Base-by-base conservation (phyloP, 805 yeast genomes). In the Candida tallmaniae region DNA sequence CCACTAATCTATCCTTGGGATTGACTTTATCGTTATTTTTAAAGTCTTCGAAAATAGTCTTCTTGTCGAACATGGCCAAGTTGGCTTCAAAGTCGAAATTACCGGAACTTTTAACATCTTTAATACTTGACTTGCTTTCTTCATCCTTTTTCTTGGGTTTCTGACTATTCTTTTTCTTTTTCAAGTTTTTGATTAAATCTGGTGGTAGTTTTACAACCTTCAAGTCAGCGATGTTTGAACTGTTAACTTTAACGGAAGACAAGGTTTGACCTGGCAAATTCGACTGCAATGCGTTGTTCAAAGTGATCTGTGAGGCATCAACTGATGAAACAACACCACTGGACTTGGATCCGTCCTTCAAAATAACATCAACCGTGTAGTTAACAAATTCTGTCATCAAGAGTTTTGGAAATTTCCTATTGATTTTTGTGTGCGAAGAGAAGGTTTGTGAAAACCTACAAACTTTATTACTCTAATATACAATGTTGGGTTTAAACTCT, bases 71-170 rank as follows among this genome's bases (percentile, higher is more conserved):
- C 66, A 79, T 77, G 16, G 80, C 80, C 42, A 89, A 68, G 51
- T 83, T 85, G 10, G 85, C 80, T 36, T 77, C 85, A 57, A 89
- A 89, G 55, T 89, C 96, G 58, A 89, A 89, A 43, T 87, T 96
- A 11, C 38, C 42, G 2, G 46, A 35, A 24, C 46, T 15, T 32
- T 40, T 29, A 29, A 17, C 16, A 11, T n/a, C 25, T 10, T 17
- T 23, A 10, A 19, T 23, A 16, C 12, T 15, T 27, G 13, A 18
- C n/a, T 27, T 27, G 20, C 24, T 29, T 18, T 39, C 48, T 26
- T 47, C 46, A 27, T 40, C 35, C 22, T 39, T 48, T 27, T 47
- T 46, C 40, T 29, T 40, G 37, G 20, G 13, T 28, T 27, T 30
- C 21, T 38, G 48, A 23, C 47, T 46, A 27, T 40, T 38, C 16